These are phyloP conservation scores for Psidium friedrichsthalianum DNA, from an alignment of 345 rosid species.

Conservation along the genomic window DNA sequence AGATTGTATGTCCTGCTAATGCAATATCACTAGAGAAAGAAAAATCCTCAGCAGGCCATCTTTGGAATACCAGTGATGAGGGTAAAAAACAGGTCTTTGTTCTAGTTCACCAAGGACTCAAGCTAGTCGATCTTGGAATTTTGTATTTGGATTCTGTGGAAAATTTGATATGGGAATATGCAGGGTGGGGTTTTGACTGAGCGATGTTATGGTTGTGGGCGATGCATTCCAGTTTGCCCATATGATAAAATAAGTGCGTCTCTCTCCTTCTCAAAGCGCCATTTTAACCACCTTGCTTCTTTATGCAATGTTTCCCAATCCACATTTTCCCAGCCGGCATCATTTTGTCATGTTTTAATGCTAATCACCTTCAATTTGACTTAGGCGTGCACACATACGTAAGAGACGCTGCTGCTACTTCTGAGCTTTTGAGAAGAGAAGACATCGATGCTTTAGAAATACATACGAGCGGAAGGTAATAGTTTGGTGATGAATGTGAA, in stretches of 20 bases:
- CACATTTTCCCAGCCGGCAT: not conserved
- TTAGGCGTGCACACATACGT: constrained; percentile 29
- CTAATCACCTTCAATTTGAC: not conserved
- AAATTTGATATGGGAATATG: not conserved
- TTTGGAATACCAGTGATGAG: not conserved
- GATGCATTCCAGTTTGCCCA: constrained; percentile 52
- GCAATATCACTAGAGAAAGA: constrained; percentile 25
- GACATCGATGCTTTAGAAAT: constrained; percentile 55
- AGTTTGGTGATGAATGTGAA: not conserved
- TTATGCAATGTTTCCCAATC: not conserved
- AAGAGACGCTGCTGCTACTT: constrained; percentile 40
- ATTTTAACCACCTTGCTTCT: not conserved
- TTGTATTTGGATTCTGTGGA: not conserved
- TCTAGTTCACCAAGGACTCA: not conserved
- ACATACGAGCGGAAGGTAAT: constrained; percentile 49
- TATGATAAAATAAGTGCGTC: constrained; percentile 45
- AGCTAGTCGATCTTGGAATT: not conserved
- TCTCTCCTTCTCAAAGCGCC: not conserved
- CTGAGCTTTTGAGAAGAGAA: constrained; percentile 28
- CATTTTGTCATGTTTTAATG: not conserved
- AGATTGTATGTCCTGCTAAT: constrained; percentile 47
- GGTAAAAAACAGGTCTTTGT: constrained; percentile 13
- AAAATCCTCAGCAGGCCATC: constrained; percentile 2
- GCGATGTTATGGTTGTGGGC: constrained; percentile 56
- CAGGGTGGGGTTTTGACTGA: constrained; percentile 49